Evolutionary conservation across 2,329 filamentous ascomycete species (phyloP).

Genomic region (Colletotrichum euphorbiae): DNA sequence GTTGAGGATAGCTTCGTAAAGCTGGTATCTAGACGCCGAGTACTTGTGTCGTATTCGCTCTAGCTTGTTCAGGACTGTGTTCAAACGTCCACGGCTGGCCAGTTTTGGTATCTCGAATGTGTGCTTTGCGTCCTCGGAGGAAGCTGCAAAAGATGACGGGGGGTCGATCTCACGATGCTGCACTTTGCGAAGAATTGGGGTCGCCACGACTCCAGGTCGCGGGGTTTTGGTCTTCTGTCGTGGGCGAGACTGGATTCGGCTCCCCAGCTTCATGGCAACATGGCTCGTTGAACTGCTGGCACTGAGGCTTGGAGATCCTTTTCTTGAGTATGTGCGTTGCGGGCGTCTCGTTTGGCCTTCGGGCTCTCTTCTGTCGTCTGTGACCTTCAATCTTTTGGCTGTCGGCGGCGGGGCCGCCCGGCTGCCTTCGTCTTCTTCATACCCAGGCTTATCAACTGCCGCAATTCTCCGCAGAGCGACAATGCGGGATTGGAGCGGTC

Average conservation of each 20-base stretch:
- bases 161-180: background rate
- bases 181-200: conserved; percentile 33
- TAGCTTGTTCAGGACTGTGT: conserved; percentile 2
- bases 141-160: background rate
- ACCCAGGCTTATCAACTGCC: conserved; percentile 38
- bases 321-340: conserved; percentile 39
- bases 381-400: conserved; percentile 3
- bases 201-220: conserved; percentile 16
- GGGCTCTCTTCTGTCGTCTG: conserved; percentile 15
- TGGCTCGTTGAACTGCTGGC: background rate
- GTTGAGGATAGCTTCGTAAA: conserved; percentile 50
- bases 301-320: background rate
- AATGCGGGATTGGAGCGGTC: conserved; percentile 59
- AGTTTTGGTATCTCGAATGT: background rate
- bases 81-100: background rate
- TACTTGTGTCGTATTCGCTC: conserved; percentile 34
- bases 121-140: background rate
- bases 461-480: conserved; percentile 52
- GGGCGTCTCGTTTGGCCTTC: conserved; percentile 41
- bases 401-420: background rate
- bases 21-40: conserved; percentile 44
- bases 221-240: background rate
- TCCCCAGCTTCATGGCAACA: background rate
- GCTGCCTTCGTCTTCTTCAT: background rate
- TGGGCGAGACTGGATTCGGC: too few species aligned